phyloP scores from a whole-genome alignment of 139 green algal genomes.

The Edaphochlamys debaryana region DNA sequence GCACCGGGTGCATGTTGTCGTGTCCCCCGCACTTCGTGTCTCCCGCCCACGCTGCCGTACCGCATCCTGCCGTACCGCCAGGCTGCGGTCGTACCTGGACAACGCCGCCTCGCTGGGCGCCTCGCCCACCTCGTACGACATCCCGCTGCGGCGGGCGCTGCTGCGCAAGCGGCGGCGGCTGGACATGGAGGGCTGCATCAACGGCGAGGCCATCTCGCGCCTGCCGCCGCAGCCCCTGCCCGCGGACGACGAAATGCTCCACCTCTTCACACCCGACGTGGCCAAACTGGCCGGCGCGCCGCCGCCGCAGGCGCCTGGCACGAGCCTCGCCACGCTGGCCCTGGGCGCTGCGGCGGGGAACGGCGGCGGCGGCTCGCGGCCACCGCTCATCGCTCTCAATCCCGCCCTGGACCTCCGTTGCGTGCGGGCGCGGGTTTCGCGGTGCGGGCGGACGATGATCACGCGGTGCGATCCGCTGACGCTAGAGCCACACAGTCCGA shows the following conservation, averaged over 20 bases:
- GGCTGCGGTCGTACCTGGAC: slow-evolving; percentile 34
- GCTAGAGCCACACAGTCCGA: slow-evolving; percentile 1
- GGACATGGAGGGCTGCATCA: slow-evolving; percentile 37
- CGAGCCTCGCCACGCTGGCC: background rate
- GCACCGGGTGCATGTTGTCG: too few relatives aligned
- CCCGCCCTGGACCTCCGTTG: background rate
- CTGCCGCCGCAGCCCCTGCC: slow-evolving; percentile 42
- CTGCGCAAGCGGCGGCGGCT: slow-evolving; percentile 41
- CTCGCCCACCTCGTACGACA: slow-evolving; percentile 23
- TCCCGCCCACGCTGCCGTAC: too few relatives aligned
- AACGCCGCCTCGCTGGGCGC: background rate
- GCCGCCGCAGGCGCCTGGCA: background rate
- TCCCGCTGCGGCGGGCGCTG: slow-evolving; percentile 31
- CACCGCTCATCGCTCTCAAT: background rate
- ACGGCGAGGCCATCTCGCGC: slow-evolving; percentile 5
- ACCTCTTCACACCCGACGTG: slow-evolving; percentile 7
- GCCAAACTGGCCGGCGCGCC: background rate
- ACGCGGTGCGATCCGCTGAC: slow-evolving; percentile 44
- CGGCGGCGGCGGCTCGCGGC: background rate
- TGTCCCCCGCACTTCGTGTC: too few relatives aligned
- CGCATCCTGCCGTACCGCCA: too few relatives aligned
- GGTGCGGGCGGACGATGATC: slow-evolving; percentile 35
- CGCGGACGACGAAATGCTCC: slow-evolving; percentile 31
- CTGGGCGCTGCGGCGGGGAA: background rate
- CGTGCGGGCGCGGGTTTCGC: slow-evolving; percentile 9